Evolutionary conservation across 208 protist species (phyloP), one percentile per base, ranked within the genome.

Genomic region (Angomonas ambiguus): DNA sequence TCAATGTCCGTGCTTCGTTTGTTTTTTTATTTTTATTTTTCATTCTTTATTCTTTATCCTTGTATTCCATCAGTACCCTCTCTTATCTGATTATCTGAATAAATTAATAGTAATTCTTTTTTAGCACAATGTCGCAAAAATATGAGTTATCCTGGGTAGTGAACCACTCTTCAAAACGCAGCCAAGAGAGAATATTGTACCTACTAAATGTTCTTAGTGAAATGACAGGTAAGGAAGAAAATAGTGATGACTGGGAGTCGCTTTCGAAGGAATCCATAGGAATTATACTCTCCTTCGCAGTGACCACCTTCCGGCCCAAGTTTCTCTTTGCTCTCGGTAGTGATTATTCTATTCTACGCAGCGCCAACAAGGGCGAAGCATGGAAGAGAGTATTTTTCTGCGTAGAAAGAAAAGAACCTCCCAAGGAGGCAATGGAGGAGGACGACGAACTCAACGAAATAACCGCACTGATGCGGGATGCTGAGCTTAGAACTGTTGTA

Each of bases 311-410:
- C 0, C 51, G 69, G 13, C 75, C 77, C 6, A 74, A 82, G 6
- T 93, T 93, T 69, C 59, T 91, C 31, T 85, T 93, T 66, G 80
- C 74, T 3, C 64, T 83, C 10, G 80, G 76, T 4, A 78, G 53
- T 34, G 87, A 84, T 60, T 71, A 65, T 24, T 69, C 69, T 31
- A 67, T 93, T 24, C 53, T 91, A 4, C 81, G 87, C 20, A 89
- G 82, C 59, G 71, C 83, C n/a, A 83, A 93, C 65, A 59, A 72
- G 33, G 87, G 87, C 11, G 35, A 33, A 16, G 81, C 82, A 22
- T 93, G 87, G 87, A 62, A 66, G 13, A 34, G 63, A 35, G 62
- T 76, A 41, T 81, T 59, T 59, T 59, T 30, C 11, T 30, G 11
- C 35, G 60, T n/a, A 20, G 55, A 35, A 22, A 48, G 25, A 33